Evolutionary conservation across 202 grass and related monocot genomes (phyloP), one percentile per base, ranked within the genome.

Genomic region (Setaria italica): DNA sequence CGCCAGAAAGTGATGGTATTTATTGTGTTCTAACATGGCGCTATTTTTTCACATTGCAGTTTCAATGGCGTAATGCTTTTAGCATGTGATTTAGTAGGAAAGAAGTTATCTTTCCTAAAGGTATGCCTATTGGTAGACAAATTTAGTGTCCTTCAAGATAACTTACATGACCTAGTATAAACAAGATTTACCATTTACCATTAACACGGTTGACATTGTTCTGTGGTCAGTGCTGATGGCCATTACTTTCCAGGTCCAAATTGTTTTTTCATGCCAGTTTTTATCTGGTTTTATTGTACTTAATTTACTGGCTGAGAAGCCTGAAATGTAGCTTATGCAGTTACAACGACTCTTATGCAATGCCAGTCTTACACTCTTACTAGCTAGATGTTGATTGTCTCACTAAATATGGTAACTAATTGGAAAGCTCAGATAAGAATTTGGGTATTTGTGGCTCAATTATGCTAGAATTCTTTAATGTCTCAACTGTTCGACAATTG

Each of bases 21-120:
- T 76, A 62, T 60, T 80, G 46, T 85, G 51, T 33, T 55, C 39
- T 78, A 62, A 75, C n/a, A n/a, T 58, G 45, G 11, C 53, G 11
- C 19, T 85, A 19, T 72, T 86, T 50, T 86, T 82, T 86, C 78
- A 53, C 51, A 25, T 25, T 25, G 25, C 25, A 99, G 92, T 88
- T 92, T 92, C 78, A 94, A 89, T 79, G 93, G 97, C 30, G 15
- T 94, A 75, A 86, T 88, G 65, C 86, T 99, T 70, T 87, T 99
- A 70, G 80, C 80, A 67, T 99, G 92, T 50, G 91, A 96, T 86
- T 79, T 92, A 33, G 46, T 80, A 12, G 65, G 59, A 70, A 94
- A 86, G 87, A 96, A 86, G 76, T 42, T 96, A 37, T 91, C 92
- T 80, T 87, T 86, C 84, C 64, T 87, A 29, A 94, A 96, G 97